A percentile compares a stretch with the other conserved stretches of the same genome.
These are phyloP conservation scores for Termitomyces sp. DNA, from an alignment of 768 basidiomycete species.

Conservation along the genomic window DNA sequence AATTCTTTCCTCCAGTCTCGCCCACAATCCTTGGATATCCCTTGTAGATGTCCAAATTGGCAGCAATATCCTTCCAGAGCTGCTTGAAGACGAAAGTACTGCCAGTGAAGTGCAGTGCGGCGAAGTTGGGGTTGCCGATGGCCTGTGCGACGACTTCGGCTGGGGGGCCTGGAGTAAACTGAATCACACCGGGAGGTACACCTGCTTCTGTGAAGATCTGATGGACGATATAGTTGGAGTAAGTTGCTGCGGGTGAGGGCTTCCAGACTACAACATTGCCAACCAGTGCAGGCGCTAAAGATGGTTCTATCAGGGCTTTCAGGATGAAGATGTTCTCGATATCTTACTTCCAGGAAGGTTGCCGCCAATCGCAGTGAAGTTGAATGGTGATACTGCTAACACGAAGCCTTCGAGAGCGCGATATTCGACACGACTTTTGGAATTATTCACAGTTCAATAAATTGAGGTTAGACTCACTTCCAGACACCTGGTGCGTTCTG, in stretches of 20 bases:
- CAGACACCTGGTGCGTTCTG: conserved; percentile 85
- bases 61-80: conserved; percentile 93
- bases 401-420: conserved; percentile 98
- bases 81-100: conserved; percentile 92
- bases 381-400: conserved; percentile 96
- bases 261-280: conserved; percentile 98
- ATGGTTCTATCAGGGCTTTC: conserved; percentile 4
- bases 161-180: conserved; percentile 92
- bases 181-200: conserved; percentile 90
- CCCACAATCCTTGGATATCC: conserved; percentile 95
- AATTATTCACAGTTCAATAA: not conserved
- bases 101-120: conserved; percentile 94
- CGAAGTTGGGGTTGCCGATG: conserved; percentile 75
- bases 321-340: not conserved
- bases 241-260: conserved; percentile 92
- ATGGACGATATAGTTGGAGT: conserved; percentile 91
- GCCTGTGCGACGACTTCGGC: conserved; percentile 82
- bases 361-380: conserved; percentile 97
- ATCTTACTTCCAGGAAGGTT: conserved; percentile 71
- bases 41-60: conserved; percentile 83
- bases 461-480: conserved; percentile 66
- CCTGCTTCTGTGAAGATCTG: conserved; percentile 93
- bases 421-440: conserved; percentile 84
- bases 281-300: conserved; percentile 79
- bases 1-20: conserved; percentile 99